Base-by-base conservation (phyloP, 306 rosid species). In the Macrotyloma uniflorum region DNA sequence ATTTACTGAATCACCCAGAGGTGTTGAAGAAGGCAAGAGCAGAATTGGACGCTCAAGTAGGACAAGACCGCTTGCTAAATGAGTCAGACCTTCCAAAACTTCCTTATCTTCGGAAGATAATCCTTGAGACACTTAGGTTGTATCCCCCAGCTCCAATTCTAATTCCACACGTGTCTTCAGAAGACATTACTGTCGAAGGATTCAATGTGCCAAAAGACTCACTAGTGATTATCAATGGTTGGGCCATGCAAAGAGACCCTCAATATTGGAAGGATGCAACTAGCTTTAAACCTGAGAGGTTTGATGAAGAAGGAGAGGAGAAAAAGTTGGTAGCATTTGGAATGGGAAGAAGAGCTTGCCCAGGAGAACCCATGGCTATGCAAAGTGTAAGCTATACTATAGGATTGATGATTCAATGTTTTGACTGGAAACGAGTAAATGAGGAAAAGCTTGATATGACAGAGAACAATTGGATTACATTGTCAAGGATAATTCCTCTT, bases 351-450 rank as follows among this genome's bases (percentile, higher is more conserved):
- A 62, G 68, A 16, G 68, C 68, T 16, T 62, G 68, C 8, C 68
- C 46, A 6, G 68, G 70, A 35, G 70, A 64, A 64, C 24, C 47
- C n/a, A 15, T 64, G 49, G 49, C 70, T 10, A 64, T 64, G 70
- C 70, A 64, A 11, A 64, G 30, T 0, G 28, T 64, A 0, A 36
- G 70, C 9, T 74, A 26, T 0, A 74, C 59, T 26, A 1, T 74
- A 12, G 79, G 79, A 10, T 43, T 45, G n/a, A 5, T 74, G 70
- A 18, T 74, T 28, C 79, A 74, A 40, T 58, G 79, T 5, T 74
- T 74, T 74, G 79, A 74, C 9, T 74, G 70, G 79, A 74, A 74
- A 11, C 19, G 79, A 9, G 59, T 8, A 1, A 45, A 19, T 11
- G 70, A 59, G 6, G 43, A 74, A 28, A 28, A 74, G 5, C 42